Conservation (phyloP, 441 rosid genomes). For the Arabidopsis hybrid region DNA sequence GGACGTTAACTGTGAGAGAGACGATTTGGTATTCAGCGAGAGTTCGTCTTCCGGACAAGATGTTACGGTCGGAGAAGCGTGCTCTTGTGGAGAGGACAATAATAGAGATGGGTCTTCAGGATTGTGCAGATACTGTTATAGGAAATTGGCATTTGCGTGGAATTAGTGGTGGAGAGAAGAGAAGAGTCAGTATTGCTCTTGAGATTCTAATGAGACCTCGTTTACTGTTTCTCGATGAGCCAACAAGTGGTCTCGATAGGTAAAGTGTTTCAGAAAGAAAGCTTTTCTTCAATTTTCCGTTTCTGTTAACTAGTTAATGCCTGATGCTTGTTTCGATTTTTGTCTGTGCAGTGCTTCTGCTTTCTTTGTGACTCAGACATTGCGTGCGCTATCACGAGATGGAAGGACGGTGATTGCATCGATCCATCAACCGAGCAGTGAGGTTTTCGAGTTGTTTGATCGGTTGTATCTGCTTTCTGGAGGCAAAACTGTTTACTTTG, state of each 20-base stretch:
- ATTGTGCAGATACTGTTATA: conserved; percentile 89
- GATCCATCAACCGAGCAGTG: conserved; percentile 95
- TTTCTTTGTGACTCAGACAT: conserved; percentile 90
- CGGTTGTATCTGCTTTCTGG: conserved; percentile 86
- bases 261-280: conserved; percentile 2
- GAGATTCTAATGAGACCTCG: conserved; percentile 96
- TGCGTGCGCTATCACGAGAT: conserved; percentile 86
- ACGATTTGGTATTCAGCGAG: conserved; percentile 89
- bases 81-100: conserved; percentile 86
- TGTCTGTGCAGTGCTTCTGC: conserved; percentile 81
- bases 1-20: conserved; percentile 95
- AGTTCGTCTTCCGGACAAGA: conserved; percentile 86
- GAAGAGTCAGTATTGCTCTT: conserved; percentile 95
- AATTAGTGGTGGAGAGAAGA: conserved; percentile 94
- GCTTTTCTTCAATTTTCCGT: neutral
- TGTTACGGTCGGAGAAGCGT: conserved; percentile 85
- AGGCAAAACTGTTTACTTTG: conserved; percentile 93
- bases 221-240: conserved; percentile 96
- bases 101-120: conserved; percentile 94
- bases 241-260: conserved; percentile 91
- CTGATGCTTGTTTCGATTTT: neutral
- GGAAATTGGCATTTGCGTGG: conserved; percentile 99
- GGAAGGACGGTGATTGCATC: conserved; percentile 97
- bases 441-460: conserved; percentile 94
- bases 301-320: neutral